These are phyloP conservation scores for Russula lepida DNA, from an alignment of 768 basidiomycete species.

Conservation along the genomic window DNA sequence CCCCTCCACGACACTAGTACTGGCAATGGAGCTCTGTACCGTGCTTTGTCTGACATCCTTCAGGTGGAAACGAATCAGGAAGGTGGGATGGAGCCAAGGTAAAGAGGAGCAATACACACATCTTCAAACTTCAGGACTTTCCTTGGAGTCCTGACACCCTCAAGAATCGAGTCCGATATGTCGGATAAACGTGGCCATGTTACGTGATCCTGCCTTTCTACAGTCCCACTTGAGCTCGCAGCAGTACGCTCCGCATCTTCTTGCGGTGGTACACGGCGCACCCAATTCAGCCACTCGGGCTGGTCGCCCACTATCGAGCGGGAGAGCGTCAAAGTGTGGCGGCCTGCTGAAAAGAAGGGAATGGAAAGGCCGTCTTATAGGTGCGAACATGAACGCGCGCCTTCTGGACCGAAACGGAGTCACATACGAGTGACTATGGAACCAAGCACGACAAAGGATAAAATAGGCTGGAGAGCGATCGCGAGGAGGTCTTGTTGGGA, in stretches of 20 bases:
- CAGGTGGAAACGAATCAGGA: not conserved
- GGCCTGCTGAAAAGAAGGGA: conserved; percentile 40
- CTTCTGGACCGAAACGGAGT: not conserved
- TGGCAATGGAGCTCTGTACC: not conserved
- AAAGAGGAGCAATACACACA: not conserved
- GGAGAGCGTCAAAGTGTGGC: conserved; percentile 2
- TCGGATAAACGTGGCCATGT: not conserved
- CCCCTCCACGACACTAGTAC: not conserved
- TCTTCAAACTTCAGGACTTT: not conserved
- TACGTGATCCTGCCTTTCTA: not conserved
- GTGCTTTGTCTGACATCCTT: not conserved
- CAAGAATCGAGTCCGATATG: not conserved
- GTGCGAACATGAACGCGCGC: not conserved
- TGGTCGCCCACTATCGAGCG: conserved; percentile 2
- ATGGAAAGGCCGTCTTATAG: conserved; percentile 40
- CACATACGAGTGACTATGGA: conserved; percentile 72
- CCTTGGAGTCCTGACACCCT: not conserved
- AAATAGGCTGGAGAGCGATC: conserved; percentile 68
- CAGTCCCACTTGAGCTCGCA: not conserved
- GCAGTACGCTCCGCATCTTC: not conserved
- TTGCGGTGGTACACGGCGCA: conserved; percentile 9
- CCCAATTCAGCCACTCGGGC: conserved; percentile 21
- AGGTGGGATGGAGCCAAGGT: not conserved
- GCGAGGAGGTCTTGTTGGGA: conserved; percentile 69
- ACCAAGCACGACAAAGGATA: conserved; percentile 77